Evolutionary conservation across 805 yeast species (phyloP), one percentile per base, ranked within the genome.

Genomic region (Wickerhamomyces subpelliculosus): DNA sequence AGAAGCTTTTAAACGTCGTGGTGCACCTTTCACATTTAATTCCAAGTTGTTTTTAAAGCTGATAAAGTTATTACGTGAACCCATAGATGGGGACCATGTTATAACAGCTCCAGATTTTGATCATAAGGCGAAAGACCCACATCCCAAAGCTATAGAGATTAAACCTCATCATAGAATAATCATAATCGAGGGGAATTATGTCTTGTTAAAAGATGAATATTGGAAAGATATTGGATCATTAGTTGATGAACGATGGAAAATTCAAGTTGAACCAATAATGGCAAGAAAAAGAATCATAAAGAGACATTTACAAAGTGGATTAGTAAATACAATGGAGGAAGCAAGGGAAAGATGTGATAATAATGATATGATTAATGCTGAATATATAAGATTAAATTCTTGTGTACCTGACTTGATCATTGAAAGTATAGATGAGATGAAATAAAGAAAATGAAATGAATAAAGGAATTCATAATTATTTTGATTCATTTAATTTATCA

Each of bases 401-500:
- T 38, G 36, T 32, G 32, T 21, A 4, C 41, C 44, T 2, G 44
- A 41, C 17, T 17, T 41, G 5, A 25, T 17, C 2, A 31, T 41
- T 28, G 39, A 27, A 24, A 36, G 39, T 33, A 17, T 36, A 12
- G 39, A 32, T 27, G 39, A 31, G 23, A n/a, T 18, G 23, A 26
- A 5, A n/a, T 13, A 26, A 9, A 26, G 6, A n/a, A n/a, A n/a
- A n/a, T n/a, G n/a, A n/a, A n/a, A n/a, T n/a, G n/a, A n/a, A n/a
- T n/a, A n/a, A n/a, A n/a, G n/a, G n/a, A n/a, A n/a, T n/a, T n/a
- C n/a, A n/a, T n/a, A n/a, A 14, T n/a, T 26, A 26, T n/a, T 22
- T 33, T 26, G 21, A 26, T 26, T 39, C 26, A 38, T 60, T 60
- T 9, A 58, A 38, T 14, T 27, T 39, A 38, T 60, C 61, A 23